These are phyloP conservation scores for Cyclotella choctawhatcheeana DNA, from an alignment of 108 stramenopile genomes.

Conservation along the genomic window DNA sequence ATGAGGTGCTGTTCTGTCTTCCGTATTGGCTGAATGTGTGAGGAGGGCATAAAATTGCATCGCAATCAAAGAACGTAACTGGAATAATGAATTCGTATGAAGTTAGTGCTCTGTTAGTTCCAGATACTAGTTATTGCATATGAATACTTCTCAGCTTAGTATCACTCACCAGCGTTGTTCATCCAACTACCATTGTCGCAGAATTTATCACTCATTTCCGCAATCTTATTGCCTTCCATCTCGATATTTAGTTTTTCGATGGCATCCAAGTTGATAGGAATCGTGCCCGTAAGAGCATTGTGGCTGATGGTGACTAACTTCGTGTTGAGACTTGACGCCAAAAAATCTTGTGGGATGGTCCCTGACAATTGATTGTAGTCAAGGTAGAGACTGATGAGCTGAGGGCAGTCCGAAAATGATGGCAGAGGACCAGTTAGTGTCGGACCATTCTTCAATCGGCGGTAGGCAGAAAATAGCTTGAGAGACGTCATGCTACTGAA, in stretches of 20 bases:
- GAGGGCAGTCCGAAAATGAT: slow-evolving; percentile 59
- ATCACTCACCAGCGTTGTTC: slow-evolving; percentile 60
- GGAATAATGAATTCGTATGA: no score
- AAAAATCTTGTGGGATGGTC: slow-evolving; percentile 38
- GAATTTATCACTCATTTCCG: slow-evolving; percentile 57
- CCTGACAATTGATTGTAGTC: slow-evolving; percentile 63
- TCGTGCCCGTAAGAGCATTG: slow-evolving; percentile 55
- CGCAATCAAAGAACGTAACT: slow-evolving; percentile 63
- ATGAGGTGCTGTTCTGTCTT: slow-evolving; percentile 56
- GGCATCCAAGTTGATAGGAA: slow-evolving; percentile 50
- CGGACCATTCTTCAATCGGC: slow-evolving; percentile 40
- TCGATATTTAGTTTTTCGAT: slow-evolving; percentile 72
- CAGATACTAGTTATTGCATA: no score
- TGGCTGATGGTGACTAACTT: slow-evolving; percentile 53
- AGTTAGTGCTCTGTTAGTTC: no score
- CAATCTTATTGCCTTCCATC: slow-evolving; percentile 70
- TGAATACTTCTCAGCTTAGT: no score
- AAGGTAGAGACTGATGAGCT: slow-evolving; percentile 65
- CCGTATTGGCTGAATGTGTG: slow-evolving; percentile 66
- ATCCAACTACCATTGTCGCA: slow-evolving; percentile 71
- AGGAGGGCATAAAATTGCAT: slow-evolving; percentile 77
- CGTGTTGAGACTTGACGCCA: slow-evolving; percentile 44
- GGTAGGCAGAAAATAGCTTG: slow-evolving; percentile 48
- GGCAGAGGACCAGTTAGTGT: slow-evolving; percentile 65
- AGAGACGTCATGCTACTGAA: slow-evolving; percentile 59